phyloP scores from a whole-genome alignment of 441 rosid genomes.

The Adansonia madagascariensis region DNA sequence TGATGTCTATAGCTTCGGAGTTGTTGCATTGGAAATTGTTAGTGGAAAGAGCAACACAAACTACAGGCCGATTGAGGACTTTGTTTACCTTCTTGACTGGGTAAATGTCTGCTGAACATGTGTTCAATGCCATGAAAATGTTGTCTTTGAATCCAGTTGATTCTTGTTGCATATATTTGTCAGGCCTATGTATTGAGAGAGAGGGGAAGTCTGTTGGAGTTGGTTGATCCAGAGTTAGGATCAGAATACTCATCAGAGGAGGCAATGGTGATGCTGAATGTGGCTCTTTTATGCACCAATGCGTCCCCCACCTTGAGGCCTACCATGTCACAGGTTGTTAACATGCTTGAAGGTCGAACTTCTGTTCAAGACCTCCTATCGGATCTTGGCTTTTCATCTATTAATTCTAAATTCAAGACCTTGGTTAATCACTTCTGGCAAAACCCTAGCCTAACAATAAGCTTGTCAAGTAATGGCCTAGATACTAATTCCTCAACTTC shows the following conservation, averaged over 20 bases:
- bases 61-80: slow-evolving; percentile 59
- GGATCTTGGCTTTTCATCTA: slow-evolving; percentile 72
- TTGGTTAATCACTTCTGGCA: slow-evolving; percentile 88
- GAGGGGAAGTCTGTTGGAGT: slow-evolving; percentile 65
- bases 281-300: slow-evolving; percentile 76
- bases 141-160: neutral
- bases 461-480: neutral
- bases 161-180: neutral
- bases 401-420: slow-evolving; percentile 62
- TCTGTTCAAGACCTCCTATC: slow-evolving; percentile 74
- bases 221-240: slow-evolving; percentile 66
- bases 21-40: slow-evolving; percentile 68
- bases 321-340: slow-evolving; percentile 85
- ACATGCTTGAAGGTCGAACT: slow-evolving; percentile 84
- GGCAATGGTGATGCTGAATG: slow-evolving; percentile 76
- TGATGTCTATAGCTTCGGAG: slow-evolving; percentile 58
- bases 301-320: slow-evolving; percentile 89
- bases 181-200: slow-evolving; percentile 90
- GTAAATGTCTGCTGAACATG: slow-evolving; percentile 33
- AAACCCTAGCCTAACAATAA: slow-evolving; percentile 54
- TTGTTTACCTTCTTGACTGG: slow-evolving; percentile 75
- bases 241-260: slow-evolving; percentile 64
- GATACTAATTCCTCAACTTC: neutral
- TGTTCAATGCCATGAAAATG: neutral
- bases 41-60: slow-evolving; percentile 67